phyloP scores from a whole-genome alignment of 1,284 basidiomycete genomes.

The Anthracocystis setariae region DNA sequence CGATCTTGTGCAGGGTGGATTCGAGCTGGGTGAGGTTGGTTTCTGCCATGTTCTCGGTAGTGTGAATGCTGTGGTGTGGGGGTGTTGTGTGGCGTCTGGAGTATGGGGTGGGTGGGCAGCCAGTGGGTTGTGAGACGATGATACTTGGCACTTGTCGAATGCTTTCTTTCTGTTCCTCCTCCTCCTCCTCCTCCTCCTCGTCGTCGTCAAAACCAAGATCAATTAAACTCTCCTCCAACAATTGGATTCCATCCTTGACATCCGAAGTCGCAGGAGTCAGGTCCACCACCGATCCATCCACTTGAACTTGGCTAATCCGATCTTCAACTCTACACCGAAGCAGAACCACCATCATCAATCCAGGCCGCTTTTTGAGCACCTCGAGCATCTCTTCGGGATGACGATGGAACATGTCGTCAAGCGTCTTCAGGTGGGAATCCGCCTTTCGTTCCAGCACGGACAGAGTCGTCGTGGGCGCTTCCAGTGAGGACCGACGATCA shows the following conservation, averaged over 20 bases:
- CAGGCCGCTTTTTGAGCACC: constrained; percentile 17
- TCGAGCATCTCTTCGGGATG: constrained; percentile 31
- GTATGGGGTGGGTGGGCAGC: too few species aligned
- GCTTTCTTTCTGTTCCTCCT: too few species aligned
- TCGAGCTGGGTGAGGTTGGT: not conserved
- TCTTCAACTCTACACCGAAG: constrained; percentile 31
- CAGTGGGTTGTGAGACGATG: constrained; percentile 24
- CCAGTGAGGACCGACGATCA: constrained; percentile 8
- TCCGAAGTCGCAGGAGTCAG: not conserved
- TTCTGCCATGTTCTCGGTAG: not conserved
- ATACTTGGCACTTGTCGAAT: constrained; percentile 13
- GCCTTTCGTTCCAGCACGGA: constrained; percentile 26
- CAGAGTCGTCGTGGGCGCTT: constrained; percentile 18
- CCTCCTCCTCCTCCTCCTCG: not conserved
- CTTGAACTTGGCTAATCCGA: constrained; percentile 10
- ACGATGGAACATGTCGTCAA: constrained; percentile 23
- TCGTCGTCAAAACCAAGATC: constrained; percentile 25
- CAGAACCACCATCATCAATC: constrained; percentile 25
- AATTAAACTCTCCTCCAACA: constrained; percentile 27
- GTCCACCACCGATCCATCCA: not conserved
- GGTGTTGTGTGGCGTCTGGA: constrained; percentile 23
- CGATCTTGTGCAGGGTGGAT: constrained; percentile 4
- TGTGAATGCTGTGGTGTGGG: constrained; percentile 1
- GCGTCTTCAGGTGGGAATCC: constrained; percentile 17
- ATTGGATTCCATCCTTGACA: not conserved